Evolutionary conservation across 208 protist species (phyloP).

Genomic region (Phytomonas serpens): DNA sequence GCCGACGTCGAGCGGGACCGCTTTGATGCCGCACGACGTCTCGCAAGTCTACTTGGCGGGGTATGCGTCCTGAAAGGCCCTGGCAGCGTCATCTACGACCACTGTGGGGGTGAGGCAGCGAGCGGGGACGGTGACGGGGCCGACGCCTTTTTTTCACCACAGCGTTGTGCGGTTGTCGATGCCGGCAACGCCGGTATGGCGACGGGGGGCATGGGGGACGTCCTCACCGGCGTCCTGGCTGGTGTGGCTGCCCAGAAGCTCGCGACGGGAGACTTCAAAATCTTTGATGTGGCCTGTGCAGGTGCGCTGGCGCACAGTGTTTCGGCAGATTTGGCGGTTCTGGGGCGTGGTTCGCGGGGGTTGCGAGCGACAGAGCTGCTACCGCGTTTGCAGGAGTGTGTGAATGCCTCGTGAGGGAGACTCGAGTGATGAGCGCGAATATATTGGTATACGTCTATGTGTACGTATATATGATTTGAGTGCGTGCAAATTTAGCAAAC

Average conservation of each 20-base stretch:
- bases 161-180: slow-evolving; percentile 44
- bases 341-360: slow-evolving; percentile 38
- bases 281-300: slow-evolving; percentile 43
- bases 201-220: slow-evolving; percentile 76
- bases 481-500: too few relatives aligned
- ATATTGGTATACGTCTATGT: background rate
- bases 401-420: slow-evolving; percentile 28
- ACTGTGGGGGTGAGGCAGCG: slow-evolving; percentile 3
- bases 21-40: slow-evolving; percentile 27
- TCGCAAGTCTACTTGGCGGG: slow-evolving; percentile 39
- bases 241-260: slow-evolving; percentile 23
- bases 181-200: slow-evolving; percentile 84
- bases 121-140: slow-evolving; percentile 1
- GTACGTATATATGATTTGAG: background rate
- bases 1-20: slow-evolving; percentile 65
- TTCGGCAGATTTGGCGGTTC: slow-evolving; percentile 56
- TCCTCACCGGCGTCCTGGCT: slow-evolving; percentile 59
- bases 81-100: slow-evolving; percentile 43
- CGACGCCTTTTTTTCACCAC: background rate
- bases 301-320: slow-evolving; percentile 47
- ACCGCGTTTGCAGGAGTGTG: slow-evolving; percentile 20
- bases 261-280: slow-evolving; percentile 3
- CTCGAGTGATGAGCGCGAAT: background rate
- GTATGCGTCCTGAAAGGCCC: slow-evolving; percentile 72
- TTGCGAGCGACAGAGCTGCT: slow-evolving; percentile 63